Base-by-base conservation (phyloP, 2,329 filamentous ascomycete species). In the Ustilaginoidea virens region DNA sequence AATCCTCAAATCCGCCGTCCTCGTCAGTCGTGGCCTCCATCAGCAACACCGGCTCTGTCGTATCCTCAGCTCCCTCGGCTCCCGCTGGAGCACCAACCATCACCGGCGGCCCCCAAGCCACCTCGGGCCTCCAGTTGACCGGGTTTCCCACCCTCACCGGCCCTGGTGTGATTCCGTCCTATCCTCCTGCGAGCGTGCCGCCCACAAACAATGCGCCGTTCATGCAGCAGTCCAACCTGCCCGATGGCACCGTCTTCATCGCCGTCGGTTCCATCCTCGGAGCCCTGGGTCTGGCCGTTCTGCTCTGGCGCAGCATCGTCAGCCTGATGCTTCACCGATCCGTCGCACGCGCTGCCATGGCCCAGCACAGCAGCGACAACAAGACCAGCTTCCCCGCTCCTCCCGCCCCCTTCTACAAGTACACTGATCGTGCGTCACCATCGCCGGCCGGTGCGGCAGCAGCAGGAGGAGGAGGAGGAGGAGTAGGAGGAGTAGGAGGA, bases 241-340 rank as follows among this genome's bases (percentile, higher is more conserved):
- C 90, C 3, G 80, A 96, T 45, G 90, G 90, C 31, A 94, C 87
- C 4, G 79, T 98, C 34, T 98, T 98, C 58, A 98, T 98, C 44
- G 79, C 75, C 14, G 90, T 96, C 1, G 90, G 90, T 25, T 80
- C 85, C 16, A 77, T 83, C 17, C 69, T 98, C 5, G 90, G 82
- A 11, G 77, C 85, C 39, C 71, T 94, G 38, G 82, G 74, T 8
- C 60, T 83, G 7, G 74, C 74, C n/a, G 71, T 96, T 25, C 64
- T 98, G 9, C 64, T 79, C 33, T 98, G 90, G 90, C 81, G 87
- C 35, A 76, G 67, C 28, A 68, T 94, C 32, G 74, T 94, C 34
- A 85, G 81, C 35, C 92, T 83, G 68, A 79, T 87, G 23, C 71
- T 98, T 33, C 87, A 94, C 53, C 80, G 87, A 34, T 90, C 80